Conservation (phyloP, 352 stramenopile genomes). For the Salisapilia sapeloensis region DNA sequence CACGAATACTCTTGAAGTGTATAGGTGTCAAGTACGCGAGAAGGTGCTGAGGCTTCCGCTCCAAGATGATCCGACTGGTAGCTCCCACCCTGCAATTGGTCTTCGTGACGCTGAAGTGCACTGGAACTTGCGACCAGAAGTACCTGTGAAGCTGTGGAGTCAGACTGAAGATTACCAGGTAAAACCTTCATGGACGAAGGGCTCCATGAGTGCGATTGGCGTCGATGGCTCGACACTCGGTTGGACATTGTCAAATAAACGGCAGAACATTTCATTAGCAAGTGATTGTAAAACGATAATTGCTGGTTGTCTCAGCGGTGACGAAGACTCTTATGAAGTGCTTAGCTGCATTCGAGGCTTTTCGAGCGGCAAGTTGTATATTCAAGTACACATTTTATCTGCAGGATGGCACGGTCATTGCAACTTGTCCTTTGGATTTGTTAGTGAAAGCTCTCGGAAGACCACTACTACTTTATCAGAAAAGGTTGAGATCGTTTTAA, state of each 20-base stretch:
- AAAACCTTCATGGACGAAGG: slow-evolving; percentile 31
- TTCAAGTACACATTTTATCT: slow-evolving; percentile 36
- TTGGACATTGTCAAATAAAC: slow-evolving; percentile 42
- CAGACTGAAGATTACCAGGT: slow-evolving; percentile 30
- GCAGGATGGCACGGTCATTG: slow-evolving; percentile 22
- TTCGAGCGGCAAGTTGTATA: slow-evolving; percentile 24
- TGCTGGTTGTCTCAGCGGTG: slow-evolving; percentile 28
- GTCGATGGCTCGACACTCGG: slow-evolving; percentile 40
- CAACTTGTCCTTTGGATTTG: slow-evolving; percentile 34
- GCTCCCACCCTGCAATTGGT: slow-evolving; percentile 37
- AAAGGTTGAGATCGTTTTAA: no score
- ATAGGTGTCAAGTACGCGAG: no score
- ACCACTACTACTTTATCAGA: not conserved
- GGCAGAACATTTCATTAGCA: slow-evolving; percentile 22
- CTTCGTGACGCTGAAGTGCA: slow-evolving; percentile 35
- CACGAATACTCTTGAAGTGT: no score
- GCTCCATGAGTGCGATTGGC: slow-evolving; percentile 34
- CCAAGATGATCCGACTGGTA: slow-evolving; percentile 6
- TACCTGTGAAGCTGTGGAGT: slow-evolving; percentile 50
- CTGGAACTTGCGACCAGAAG: slow-evolving; percentile 34
- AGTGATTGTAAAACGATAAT: slow-evolving; percentile 29
- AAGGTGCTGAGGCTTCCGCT: slow-evolving; percentile 2
- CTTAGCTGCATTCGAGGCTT: slow-evolving; percentile 37
- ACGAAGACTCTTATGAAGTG: slow-evolving; percentile 29
- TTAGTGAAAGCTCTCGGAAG: slow-evolving; percentile 3